A percentile compares a stretch with the other conserved stretches of the same genome.
Evolutionary conservation across 2,329 filamentous ascomycete genomes (phyloP).

Genomic region (Curvularia sp.): DNA sequence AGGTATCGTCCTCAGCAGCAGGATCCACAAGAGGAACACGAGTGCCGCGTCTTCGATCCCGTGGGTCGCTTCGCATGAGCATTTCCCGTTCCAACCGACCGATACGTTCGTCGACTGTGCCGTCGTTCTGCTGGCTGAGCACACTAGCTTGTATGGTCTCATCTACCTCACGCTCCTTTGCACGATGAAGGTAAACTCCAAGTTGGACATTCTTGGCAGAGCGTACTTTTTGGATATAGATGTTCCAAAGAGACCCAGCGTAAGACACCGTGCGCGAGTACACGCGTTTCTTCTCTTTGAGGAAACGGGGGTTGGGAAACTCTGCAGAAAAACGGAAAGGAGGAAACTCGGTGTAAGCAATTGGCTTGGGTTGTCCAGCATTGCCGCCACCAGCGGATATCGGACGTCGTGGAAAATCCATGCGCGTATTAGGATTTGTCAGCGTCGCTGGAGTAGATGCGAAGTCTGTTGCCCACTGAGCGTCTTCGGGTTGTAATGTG

Average conservation of each 20-base stretch:
- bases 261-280: conserved; percentile 67
- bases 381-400: conserved; percentile 47
- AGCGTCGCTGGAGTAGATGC: conserved; percentile 55
- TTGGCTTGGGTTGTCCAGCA: conserved; percentile 48
- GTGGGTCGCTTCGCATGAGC: conserved; percentile 53
- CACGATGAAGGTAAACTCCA: conserved; percentile 65
- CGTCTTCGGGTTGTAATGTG: conserved; percentile 61
- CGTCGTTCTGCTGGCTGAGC: conserved; percentile 47
- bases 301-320: conserved; percentile 62
- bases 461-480: conserved; percentile 64
- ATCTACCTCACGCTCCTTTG: conserved; percentile 62
- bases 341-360: conserved; percentile 62
- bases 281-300: conserved; percentile 66
- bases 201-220: conserved; percentile 63
- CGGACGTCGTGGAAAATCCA: conserved; percentile 39
- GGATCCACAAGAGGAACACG: conserved; percentile 35
- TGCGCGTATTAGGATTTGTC: conserved; percentile 44
- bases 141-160: conserved; percentile 52
- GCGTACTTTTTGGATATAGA: conserved; percentile 67
- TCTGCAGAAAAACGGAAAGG: conserved; percentile 66
- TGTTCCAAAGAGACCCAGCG: conserved; percentile 65
- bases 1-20: conserved; percentile 51
- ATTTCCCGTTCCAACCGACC: conserved; percentile 62
- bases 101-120: conserved; percentile 61
- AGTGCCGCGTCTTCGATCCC: conserved; percentile 39